phyloP scores from a whole-genome alignment of 495 filamentous ascomycete species.

The Neurospora intermedia region DNA sequence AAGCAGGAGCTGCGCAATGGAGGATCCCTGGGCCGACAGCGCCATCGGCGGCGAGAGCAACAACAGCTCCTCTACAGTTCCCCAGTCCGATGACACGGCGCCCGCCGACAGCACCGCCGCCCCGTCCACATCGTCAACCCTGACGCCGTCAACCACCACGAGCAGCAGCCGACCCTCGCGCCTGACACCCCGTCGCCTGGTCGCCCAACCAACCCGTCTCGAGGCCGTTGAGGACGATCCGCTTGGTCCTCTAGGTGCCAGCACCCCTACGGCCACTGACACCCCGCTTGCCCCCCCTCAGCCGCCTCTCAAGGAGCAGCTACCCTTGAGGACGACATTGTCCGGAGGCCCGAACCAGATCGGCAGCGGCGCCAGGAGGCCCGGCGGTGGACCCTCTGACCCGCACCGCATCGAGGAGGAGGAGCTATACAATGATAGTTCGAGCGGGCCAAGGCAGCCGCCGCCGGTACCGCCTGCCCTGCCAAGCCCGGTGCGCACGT shows the following conservation, averaged over 20 bases:
- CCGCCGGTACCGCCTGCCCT: slow-evolving; percentile 64
- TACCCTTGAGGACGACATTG: slow-evolving; percentile 46
- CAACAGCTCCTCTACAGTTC: background rate
- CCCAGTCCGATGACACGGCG: slow-evolving; percentile 1
- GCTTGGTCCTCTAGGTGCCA: slow-evolving; percentile 81
- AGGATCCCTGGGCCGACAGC: slow-evolving; percentile 30
- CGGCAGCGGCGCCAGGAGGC: slow-evolving; percentile 21
- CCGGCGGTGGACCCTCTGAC: slow-evolving; percentile 28
- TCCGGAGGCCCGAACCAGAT: slow-evolving; percentile 6
- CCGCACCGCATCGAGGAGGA: slow-evolving; percentile 55
- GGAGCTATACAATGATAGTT: slow-evolving; percentile 30
- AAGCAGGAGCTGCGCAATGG: slow-evolving; percentile 13
- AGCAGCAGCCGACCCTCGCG: slow-evolving; percentile 24
- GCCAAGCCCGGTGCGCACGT: slow-evolving; percentile 39
- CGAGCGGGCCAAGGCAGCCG: slow-evolving; percentile 49
- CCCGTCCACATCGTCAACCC: slow-evolving; percentile 9
- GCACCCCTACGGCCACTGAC: slow-evolving; percentile 49
- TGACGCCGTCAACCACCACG: slow-evolving; percentile 31
- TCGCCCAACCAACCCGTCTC: slow-evolving; percentile 69
- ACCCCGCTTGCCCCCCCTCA: slow-evolving; percentile 50
- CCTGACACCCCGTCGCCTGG: slow-evolving; percentile 57
- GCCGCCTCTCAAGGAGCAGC: slow-evolving; percentile 79
- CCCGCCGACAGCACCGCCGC: background rate
- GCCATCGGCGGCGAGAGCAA: slow-evolving; percentile 5
- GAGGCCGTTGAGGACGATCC: slow-evolving; percentile 81